These are phyloP conservation scores for Euphorbia pulcherrima DNA, from an alignment of 345 rosid genomes.

Conservation along the genomic window DNA sequence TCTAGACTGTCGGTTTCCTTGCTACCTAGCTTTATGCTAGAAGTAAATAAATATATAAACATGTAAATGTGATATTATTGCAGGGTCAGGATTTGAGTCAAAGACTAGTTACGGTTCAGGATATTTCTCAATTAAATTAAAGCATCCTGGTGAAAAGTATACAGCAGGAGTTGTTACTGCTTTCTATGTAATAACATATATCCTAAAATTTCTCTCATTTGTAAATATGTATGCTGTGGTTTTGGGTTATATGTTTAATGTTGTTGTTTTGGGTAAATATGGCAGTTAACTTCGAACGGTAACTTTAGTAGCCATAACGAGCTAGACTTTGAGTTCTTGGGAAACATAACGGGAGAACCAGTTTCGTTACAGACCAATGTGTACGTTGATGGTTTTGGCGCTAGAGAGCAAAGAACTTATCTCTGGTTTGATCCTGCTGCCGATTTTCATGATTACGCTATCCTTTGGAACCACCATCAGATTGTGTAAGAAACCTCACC, in stretches of 20 bases:
- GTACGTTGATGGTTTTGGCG: conserved; percentile 43
- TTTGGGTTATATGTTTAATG: too few relatives aligned
- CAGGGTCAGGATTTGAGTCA: conserved; percentile 56
- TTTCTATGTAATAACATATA: conserved; percentile 43
- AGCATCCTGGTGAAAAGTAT: conserved; percentile 47
- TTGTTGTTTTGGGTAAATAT: too few relatives aligned
- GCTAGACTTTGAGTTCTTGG: conserved; percentile 70
- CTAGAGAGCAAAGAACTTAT: conserved; percentile 50
- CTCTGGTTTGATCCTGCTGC: conserved; percentile 71
- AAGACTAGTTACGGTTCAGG: conserved; percentile 49
- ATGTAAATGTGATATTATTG: too few relatives aligned
- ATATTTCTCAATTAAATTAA: conserved; percentile 43
- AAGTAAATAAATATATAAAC: too few relatives aligned
- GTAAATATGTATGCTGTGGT: too few relatives aligned
- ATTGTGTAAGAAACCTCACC: conserved; percentile 66
- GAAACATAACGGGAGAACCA: conserved; percentile 56
- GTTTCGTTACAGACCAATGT: conserved; percentile 57
- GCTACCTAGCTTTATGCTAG: too few relatives aligned
- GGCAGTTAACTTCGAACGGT: conserved; percentile 46
- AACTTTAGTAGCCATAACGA: conserved; percentile 54
- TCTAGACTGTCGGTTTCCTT: too few relatives aligned
- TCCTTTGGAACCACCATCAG: conserved; percentile 73
- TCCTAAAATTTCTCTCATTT: too few relatives aligned
- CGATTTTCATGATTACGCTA: conserved; percentile 48
- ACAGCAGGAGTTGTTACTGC: conserved; percentile 63